Conservation (phyloP, 2,329 filamentous ascomycete genomes). For the Diaporthe vexans region DNA sequence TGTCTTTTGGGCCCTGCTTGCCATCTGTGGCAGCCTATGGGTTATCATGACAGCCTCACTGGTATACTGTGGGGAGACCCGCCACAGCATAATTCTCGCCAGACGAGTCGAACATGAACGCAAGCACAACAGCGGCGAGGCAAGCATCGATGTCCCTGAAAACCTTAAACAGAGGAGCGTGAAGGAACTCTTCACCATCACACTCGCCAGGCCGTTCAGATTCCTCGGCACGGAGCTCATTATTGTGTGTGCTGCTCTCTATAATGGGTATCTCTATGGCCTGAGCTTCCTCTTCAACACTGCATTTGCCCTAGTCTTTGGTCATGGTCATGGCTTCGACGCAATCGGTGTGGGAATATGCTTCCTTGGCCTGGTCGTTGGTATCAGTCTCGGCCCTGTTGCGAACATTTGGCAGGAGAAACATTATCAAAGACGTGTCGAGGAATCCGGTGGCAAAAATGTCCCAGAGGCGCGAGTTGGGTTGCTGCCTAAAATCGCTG, state of each 20-base stretch:
- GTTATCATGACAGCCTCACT: constrained; percentile 55
- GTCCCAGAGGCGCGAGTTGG: constrained; percentile 59
- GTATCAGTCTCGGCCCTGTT: constrained; percentile 52
- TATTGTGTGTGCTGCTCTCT: constrained; percentile 61
- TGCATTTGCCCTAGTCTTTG: constrained; percentile 63
- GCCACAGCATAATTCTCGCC: constrained; percentile 55
- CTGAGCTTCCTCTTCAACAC: constrained; percentile 64
- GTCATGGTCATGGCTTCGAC: constrained; percentile 57
- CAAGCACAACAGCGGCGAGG: constrained; percentile 45
- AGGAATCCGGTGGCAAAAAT: constrained; percentile 49
- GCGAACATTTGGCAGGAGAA: constrained; percentile 61
- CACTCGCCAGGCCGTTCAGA: constrained; percentile 61
- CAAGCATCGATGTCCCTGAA: constrained; percentile 51
- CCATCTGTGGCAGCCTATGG: constrained; percentile 59
- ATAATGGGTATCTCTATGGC: constrained; percentile 64
- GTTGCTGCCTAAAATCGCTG: constrained; percentile 53
- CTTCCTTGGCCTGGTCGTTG: constrained; percentile 51
- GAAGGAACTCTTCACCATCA: constrained; percentile 56
- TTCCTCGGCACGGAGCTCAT: constrained; percentile 62
- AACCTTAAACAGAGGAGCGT: constrained; percentile 53
- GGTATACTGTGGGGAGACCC: constrained; percentile 53
- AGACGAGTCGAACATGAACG: constrained; percentile 50
- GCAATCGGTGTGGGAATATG: constrained; percentile 55
- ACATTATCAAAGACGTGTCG: constrained; percentile 54
- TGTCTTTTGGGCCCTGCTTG: constrained; percentile 61